Evolutionary conservation across 2,329 filamentous ascomycete genomes (phyloP).

Genomic region (Pyricularia sp.): DNA sequence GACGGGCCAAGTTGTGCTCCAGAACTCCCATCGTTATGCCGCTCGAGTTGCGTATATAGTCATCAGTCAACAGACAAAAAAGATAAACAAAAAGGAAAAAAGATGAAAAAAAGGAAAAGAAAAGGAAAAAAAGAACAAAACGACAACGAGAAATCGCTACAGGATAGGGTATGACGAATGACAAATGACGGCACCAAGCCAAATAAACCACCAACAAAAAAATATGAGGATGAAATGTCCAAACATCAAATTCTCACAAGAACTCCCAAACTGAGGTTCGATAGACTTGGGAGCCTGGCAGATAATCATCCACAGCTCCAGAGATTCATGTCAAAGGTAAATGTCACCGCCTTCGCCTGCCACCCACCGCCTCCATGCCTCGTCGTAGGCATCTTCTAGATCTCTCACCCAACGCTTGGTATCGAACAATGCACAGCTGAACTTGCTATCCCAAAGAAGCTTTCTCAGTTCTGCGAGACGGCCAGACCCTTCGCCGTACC

Average conservation of each 20-base stretch:
- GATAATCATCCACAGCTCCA: not conserved
- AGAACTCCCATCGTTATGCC: slow-evolving; percentile 3
- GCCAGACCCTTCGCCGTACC: slow-evolving; percentile 48
- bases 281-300: not conserved
- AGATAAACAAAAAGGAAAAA: not conserved
- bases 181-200: not conserved
- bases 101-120: not conserved
- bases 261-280: too few species aligned
- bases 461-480: slow-evolving; percentile 70
- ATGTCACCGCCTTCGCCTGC: slow-evolving; percentile 85
- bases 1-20: not conserved
- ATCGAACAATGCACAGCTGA: slow-evolving; percentile 82
- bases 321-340: slow-evolving; percentile 46
- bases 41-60: not conserved
- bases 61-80: not conserved
- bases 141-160: not conserved
- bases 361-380: slow-evolving; percentile 86
- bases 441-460: slow-evolving; percentile 74
- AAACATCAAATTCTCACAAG: too few species aligned
- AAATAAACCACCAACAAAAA: not conserved
- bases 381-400: slow-evolving; percentile 78
- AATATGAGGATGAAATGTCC: not conserved
- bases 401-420: slow-evolving; percentile 86
- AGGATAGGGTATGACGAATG: not conserved
- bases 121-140: not conserved